These are phyloP conservation scores for Peronospora belbahrii DNA, from an alignment of 352 stramenopile species.

Conservation along the genomic window DNA sequence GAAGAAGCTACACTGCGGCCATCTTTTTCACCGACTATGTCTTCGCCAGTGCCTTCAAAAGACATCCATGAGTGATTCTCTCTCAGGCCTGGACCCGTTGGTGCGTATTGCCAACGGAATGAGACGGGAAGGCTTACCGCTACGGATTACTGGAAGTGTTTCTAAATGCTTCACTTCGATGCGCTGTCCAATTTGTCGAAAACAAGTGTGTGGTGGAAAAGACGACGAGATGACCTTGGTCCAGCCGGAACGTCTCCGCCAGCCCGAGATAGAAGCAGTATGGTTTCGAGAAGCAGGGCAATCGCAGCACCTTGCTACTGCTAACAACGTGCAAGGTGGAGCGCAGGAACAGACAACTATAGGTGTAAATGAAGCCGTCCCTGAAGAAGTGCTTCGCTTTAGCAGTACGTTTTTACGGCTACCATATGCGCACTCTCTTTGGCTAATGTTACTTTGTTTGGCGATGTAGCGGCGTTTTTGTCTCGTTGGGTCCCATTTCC, in stretches of 20 bases:
- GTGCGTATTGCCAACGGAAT: constrained; percentile 30
- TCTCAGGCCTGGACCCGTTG: constrained; percentile 29
- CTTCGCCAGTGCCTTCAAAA: constrained; percentile 71
- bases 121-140: constrained; percentile 20
- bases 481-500: constrained; percentile 63
- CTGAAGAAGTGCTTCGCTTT: constrained; percentile 61
- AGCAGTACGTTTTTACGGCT: constrained; percentile 46
- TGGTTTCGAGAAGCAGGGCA: not conserved
- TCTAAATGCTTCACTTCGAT: constrained; percentile 21
- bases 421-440: not conserved
- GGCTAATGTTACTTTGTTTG: constrained; percentile 13
- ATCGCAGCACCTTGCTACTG: constrained; percentile 4
- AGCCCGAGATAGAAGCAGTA: constrained; percentile 14
- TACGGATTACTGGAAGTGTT: constrained; percentile 1
- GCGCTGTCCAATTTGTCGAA: constrained; percentile 56
- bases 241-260: constrained; percentile 1
- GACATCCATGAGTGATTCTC: constrained; percentile 48
- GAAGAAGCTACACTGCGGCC: constrained; percentile 67
- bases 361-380: constrained; percentile 8
- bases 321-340: constrained; percentile 5
- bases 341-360: constrained; percentile 4
- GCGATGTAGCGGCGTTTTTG: constrained; percentile 48
- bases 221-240: constrained; percentile 5
- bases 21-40: constrained; percentile 67
- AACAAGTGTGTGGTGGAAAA: constrained; percentile 46